phyloP scores from a whole-genome alignment of 2,329 filamentous ascomycete genomes.

The Penicillium palitans region DNA sequence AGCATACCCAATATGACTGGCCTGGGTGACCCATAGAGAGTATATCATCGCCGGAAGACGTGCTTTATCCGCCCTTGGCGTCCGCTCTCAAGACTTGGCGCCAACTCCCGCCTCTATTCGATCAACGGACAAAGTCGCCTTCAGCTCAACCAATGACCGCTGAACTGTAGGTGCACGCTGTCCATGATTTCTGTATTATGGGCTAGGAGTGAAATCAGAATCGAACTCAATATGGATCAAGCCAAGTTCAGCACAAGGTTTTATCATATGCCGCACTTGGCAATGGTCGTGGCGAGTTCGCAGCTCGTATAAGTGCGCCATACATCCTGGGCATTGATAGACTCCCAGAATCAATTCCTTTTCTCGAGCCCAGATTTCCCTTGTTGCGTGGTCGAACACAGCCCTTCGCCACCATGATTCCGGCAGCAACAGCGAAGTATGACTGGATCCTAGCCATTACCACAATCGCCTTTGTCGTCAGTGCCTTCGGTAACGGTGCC shows the following conservation, averaged over 20 bases:
- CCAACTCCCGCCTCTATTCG: neutral
- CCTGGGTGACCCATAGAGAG: neutral
- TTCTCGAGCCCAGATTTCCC: too few species aligned
- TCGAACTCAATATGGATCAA: neutral
- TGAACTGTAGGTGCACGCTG: neutral
- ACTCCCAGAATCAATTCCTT: neutral
- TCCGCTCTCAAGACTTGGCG: constrained; percentile 9
- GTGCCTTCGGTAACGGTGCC: too few species aligned
- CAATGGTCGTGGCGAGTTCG: neutral
- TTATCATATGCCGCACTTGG: constrained; percentile 8
- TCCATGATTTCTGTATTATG: constrained; percentile 1
- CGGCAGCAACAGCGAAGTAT: too few species aligned
- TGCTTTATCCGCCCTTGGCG: constrained; percentile 15
- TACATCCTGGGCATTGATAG: neutral
- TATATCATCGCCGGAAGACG: neutral
- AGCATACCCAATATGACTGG: neutral
- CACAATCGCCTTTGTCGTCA: too few species aligned
- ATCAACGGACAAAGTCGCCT: neutral
- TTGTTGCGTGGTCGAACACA: too few species aligned
- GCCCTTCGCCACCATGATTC: too few species aligned
- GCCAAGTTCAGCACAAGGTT: neutral
- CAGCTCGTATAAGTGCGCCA: constrained; percentile 4
- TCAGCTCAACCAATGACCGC: neutral
- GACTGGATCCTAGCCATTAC: too few species aligned
- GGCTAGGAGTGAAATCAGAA: neutral